phyloP scores from a whole-genome alignment of 192 early-diverging fungal species.

The Coemansia sp. region DNA sequence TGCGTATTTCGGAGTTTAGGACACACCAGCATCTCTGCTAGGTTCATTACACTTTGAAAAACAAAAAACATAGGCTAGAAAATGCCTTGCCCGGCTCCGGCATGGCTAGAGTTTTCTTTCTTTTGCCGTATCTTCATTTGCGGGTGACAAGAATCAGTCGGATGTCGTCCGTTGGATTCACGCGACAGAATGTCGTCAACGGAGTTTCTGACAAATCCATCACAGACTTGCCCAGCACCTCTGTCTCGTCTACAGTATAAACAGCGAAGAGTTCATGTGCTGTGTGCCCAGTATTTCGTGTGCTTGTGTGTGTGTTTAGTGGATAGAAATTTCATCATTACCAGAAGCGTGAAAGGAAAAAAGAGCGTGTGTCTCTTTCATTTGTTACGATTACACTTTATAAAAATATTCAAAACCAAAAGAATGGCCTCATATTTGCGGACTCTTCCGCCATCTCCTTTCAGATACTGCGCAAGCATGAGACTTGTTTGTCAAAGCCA shows the following conservation, averaged over 20 bases:
- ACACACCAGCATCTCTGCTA: no score
- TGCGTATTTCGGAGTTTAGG: no score
- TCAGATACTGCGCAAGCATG: not conserved
- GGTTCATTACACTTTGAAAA: not conserved
- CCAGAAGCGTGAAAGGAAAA: not conserved
- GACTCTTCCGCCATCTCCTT: conserved; percentile 1
- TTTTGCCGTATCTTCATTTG: conserved; percentile 23
- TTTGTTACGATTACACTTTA: not conserved
- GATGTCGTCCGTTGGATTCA: conserved; percentile 34
- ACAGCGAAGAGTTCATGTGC: not conserved
- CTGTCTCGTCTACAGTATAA: conserved; percentile 35
- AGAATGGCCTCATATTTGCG: not conserved
- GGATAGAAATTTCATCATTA: not conserved
- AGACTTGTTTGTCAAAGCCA: not conserved
- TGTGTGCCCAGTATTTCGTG: no score
- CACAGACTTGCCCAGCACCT: conserved; percentile 45
- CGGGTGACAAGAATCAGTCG: conserved; percentile 45
- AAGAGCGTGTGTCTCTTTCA: not conserved
- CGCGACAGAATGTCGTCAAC: conserved; percentile 40
- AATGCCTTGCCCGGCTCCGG: not conserved
- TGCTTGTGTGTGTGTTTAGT: no score
- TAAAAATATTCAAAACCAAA: not conserved
- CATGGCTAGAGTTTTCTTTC: not conserved
- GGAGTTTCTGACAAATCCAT: conserved; percentile 37
- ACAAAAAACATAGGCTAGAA: not conserved